Evolutionary conservation across 1,284 basidiomycete species (phyloP).

Genomic region (Cryptococcus floricola): DNA sequence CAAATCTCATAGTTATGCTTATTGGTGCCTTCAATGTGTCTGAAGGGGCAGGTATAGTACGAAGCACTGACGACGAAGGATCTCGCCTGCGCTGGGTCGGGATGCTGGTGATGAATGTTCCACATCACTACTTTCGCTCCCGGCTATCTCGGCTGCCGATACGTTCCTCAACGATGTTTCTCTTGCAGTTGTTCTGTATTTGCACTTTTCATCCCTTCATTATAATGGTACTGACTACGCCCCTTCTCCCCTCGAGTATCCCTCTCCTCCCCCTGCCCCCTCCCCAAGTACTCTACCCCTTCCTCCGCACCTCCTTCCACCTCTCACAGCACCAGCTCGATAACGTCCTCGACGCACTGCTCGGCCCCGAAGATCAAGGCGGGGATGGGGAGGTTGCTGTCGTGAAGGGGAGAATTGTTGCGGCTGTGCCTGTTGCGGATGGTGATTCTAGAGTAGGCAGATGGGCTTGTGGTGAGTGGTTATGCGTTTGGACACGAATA

Average conservation of each 20-base stretch:
- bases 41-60: no score
- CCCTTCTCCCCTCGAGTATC: constrained; percentile 38
- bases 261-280: constrained; percentile 38
- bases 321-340: constrained; percentile 29
- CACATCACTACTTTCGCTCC: no score
- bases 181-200: no score
- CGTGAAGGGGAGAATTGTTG: constrained; percentile 20
- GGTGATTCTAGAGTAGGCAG: constrained; percentile 39
- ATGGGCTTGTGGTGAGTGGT: constrained; percentile 40
- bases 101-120: no score
- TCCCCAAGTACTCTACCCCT: constrained; percentile 40
- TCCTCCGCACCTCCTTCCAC: constrained; percentile 26
- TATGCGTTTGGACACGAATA: background rate
- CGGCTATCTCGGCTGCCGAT: no score
- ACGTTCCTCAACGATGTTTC: no score
- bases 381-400: constrained; percentile 10
- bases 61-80: no score
- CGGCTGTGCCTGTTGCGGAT: constrained; percentile 40
- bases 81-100: no score
- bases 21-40: no score
- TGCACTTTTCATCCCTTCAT: no score
- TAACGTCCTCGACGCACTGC: constrained; percentile 31
- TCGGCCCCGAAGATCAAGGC: constrained; percentile 23
- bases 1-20: no score
- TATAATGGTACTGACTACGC: constrained; percentile 2